Conservation (phyloP, 139 green algal genomes). For the Haematococcus lacustris region DNA sequence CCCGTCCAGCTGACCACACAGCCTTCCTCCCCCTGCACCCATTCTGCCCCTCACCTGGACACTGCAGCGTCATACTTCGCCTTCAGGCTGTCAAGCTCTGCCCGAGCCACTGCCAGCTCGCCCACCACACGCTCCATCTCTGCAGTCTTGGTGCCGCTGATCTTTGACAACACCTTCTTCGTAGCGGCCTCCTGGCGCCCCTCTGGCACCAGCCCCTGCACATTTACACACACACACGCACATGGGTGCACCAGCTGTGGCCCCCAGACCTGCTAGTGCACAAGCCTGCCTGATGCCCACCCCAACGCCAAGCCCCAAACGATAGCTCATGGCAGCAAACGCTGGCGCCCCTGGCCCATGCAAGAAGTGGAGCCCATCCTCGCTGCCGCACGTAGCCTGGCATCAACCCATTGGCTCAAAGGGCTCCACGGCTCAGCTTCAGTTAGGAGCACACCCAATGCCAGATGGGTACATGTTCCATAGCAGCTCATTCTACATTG, state of each 20-base stretch:
- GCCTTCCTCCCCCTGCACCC: no score
- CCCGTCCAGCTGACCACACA: no score
- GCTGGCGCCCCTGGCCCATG: neutral
- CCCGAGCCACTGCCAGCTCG: slow-evolving; percentile 26
- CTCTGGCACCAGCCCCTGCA: slow-evolving; percentile 13
- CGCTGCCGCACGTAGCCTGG: neutral
- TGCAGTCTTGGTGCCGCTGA: slow-evolving; percentile 9
- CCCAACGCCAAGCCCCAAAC: neutral
- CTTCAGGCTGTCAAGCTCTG: slow-evolving; percentile 34
- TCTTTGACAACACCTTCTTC: slow-evolving; percentile 34
- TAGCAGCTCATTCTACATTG: no score
- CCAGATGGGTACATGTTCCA: no score
- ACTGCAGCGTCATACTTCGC: no score
- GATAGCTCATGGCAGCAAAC: neutral
- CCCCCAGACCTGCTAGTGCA: neutral
- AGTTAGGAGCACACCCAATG: no score
- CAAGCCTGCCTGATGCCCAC: neutral
- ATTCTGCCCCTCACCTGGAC: neutral
- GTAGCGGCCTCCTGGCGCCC: slow-evolving; percentile 21
- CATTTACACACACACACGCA: neutral
- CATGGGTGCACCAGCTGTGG: neutral
- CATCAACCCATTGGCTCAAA: no score
- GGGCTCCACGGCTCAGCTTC: no score
- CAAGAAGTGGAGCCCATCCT: neutral
- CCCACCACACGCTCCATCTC: slow-evolving; percentile 28